These are phyloP conservation scores for Penstemon newberryi DNA, from an alignment of 257 asterid species.

Conservation along the genomic window DNA sequence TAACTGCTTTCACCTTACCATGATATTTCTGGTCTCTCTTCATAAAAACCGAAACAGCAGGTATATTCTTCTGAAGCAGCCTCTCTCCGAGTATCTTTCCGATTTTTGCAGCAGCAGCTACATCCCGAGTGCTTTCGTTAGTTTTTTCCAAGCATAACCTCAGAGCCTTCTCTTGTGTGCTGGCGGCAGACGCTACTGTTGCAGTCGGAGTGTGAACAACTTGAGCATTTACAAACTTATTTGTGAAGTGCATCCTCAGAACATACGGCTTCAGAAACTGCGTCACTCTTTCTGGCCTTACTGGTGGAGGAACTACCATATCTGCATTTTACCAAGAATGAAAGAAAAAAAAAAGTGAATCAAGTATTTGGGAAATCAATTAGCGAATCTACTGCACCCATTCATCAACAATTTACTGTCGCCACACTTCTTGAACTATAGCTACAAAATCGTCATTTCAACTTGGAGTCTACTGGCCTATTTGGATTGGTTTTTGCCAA, in stretches of 20 bases:
- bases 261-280: slow-evolving; percentile 83
- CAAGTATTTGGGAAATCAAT: too few relatives aligned
- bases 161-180: slow-evolving; percentile 87
- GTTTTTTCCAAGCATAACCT: slow-evolving; percentile 61
- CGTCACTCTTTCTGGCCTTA: slow-evolving; percentile 60
- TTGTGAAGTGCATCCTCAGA: slow-evolving; percentile 82
- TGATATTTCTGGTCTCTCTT: slow-evolving; percentile 83
- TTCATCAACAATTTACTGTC: too few relatives aligned
- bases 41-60: slow-evolving; percentile 67
- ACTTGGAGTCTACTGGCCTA: too few relatives aligned
- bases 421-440: too few relatives aligned
- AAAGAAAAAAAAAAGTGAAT: neutral
- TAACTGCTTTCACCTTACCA: slow-evolving; percentile 85
- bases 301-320: slow-evolving; percentile 84
- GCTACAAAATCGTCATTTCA: too few relatives aligned
- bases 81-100: slow-evolving; percentile 85
- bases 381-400: too few relatives aligned
- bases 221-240: slow-evolving; percentile 77
- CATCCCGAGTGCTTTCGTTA: slow-evolving; percentile 71
- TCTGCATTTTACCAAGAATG: slow-evolving; percentile 31
- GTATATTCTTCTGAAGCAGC: slow-evolving; percentile 55
- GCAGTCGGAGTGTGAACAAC: slow-evolving; percentile 90
- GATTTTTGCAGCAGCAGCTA: slow-evolving; percentile 90
- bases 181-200: slow-evolving; percentile 86
- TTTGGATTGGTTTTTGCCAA: too few relatives aligned